Evolutionary conservation across 306 rosid genomes (phyloP).

Genomic region (Chamaecrista fasciculata): DNA sequence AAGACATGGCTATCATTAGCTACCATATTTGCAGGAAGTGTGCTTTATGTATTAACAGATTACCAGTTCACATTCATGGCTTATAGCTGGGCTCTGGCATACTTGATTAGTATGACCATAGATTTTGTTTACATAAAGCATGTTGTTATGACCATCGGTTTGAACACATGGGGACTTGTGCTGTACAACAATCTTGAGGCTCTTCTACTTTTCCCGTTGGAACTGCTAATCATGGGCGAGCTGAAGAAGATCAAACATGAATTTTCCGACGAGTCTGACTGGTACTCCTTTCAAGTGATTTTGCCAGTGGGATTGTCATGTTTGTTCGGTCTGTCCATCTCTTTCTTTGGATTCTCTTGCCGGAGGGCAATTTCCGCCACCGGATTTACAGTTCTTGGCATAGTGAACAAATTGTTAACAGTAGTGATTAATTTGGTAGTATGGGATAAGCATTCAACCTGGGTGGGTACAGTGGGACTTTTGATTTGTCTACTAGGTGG

Average conservation of each 20-base stretch:
- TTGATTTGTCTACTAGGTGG: slow-evolving; percentile 80
- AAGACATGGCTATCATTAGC: slow-evolving; percentile 72
- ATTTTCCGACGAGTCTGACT: slow-evolving; percentile 62
- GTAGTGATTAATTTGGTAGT: slow-evolving; percentile 71
- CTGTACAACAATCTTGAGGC: slow-evolving; percentile 83
- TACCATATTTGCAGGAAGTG: slow-evolving; percentile 71
- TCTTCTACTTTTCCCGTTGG: slow-evolving; percentile 75
- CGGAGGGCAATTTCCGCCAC: slow-evolving; percentile 81
- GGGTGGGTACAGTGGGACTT: slow-evolving; percentile 77
- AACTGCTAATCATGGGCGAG: slow-evolving; percentile 77
- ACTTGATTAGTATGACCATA: slow-evolving; percentile 74
- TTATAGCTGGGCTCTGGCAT: slow-evolving; percentile 74
- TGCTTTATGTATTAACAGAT: slow-evolving; percentile 73
- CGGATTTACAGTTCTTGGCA: slow-evolving; percentile 87
- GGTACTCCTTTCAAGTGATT: slow-evolving; percentile 62
- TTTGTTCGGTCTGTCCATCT: slow-evolving; percentile 68
- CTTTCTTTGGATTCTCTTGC: slow-evolving; percentile 90
- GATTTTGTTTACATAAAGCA: slow-evolving; percentile 89
- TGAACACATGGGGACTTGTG: slow-evolving; percentile 87
- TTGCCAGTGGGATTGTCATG: slow-evolving; percentile 74
- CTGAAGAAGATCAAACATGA: slow-evolving; percentile 73
- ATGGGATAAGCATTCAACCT: slow-evolving; percentile 84
- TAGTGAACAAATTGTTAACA: slow-evolving; percentile 76
- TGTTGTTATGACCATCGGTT: slow-evolving; percentile 74
- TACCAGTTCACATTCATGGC: slow-evolving; percentile 80